phyloP scores from a whole-genome alignment of 495 filamentous ascomycete species.

The Rhypophila decipiens region DNA sequence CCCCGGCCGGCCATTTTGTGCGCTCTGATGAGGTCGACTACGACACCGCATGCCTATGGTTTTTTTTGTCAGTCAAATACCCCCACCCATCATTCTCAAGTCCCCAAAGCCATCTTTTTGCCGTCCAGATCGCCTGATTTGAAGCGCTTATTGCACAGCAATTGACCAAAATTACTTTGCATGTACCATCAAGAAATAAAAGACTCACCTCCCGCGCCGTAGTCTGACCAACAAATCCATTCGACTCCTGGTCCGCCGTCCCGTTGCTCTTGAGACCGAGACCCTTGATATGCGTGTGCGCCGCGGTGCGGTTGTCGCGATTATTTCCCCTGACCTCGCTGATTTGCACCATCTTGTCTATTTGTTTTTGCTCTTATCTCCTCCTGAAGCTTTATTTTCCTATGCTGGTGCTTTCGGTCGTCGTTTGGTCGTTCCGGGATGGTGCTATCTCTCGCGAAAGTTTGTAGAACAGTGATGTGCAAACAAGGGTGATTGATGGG shows the following conservation, averaged over 20 bases:
- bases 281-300: slow-evolving; percentile 95
- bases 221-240: slow-evolving; percentile 84
- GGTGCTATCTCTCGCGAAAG: too few relatives aligned
- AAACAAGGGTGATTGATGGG: too few relatives aligned
- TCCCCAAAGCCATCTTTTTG: slow-evolving; percentile 91
- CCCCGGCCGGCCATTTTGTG: slow-evolving; percentile 97
- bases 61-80: not conserved
- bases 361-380: too few relatives aligned
- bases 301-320: slow-evolving; percentile 91
- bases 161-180: too few relatives aligned
- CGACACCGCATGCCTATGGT: slow-evolving; percentile 72
- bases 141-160: too few relatives aligned
- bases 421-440: too few relatives aligned
- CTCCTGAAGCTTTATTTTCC: too few relatives aligned
- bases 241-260: slow-evolving; percentile 64
- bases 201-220: slow-evolving; percentile 70
- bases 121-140: too few relatives aligned
- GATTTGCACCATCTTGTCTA: slow-evolving; percentile 87
- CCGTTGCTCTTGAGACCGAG: slow-evolving; percentile 80
- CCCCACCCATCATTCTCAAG: slow-evolving; percentile 81
- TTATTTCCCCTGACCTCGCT: slow-evolving; percentile 92
- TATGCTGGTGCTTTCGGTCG: too few relatives aligned
- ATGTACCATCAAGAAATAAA: too few relatives aligned
- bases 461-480: too few relatives aligned
- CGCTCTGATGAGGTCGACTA: slow-evolving; percentile 87